Conservation (phyloP, 768 basidiomycete genomes). For the Mrakia frigida region DNA sequence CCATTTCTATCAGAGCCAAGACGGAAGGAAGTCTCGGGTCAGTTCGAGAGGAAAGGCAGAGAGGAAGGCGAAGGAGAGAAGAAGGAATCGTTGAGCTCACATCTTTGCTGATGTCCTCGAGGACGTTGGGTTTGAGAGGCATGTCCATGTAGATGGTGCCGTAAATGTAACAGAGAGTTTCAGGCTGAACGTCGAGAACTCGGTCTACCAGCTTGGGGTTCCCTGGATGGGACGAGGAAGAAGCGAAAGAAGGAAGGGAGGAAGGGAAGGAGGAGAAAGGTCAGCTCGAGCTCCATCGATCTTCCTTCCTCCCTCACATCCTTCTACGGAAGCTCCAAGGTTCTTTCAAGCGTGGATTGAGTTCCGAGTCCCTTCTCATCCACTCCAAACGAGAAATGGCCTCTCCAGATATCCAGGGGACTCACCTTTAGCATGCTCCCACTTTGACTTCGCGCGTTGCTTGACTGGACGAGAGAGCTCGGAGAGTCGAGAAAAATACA, state of each 20-base stretch:
- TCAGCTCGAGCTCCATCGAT: background rate
- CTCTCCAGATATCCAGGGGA: background rate
- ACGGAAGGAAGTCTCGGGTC: background rate
- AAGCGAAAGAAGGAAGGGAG: background rate
- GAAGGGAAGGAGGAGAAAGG: background rate
- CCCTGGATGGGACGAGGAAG: constrained; percentile 51
- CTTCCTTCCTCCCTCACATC: background rate
- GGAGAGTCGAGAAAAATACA: constrained; percentile 61
- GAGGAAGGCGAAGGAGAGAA: background rate
- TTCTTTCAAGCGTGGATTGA: constrained; percentile 19
- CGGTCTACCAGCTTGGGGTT: constrained; percentile 66
- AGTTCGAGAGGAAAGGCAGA: background rate
- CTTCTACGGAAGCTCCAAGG: background rate
- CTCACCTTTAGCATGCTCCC: constrained; percentile 50
- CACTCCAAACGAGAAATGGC: background rate
- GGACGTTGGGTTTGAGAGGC: constrained; percentile 96
- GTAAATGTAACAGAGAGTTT: constrained; percentile 78
- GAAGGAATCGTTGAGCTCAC: constrained; percentile 48
- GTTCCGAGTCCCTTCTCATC: constrained; percentile 15
- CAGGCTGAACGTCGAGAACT: constrained; percentile 80
- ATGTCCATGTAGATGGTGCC: constrained; percentile 99
- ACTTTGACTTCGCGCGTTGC: constrained; percentile 51
- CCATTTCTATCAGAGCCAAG: constrained; percentile 59
- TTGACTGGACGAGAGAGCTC: constrained; percentile 52
- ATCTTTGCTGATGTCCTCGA: constrained; percentile 88